Base-by-base conservation (phyloP, 768 basidiomycete genomes). In the Termitomyces sp. region DNA sequence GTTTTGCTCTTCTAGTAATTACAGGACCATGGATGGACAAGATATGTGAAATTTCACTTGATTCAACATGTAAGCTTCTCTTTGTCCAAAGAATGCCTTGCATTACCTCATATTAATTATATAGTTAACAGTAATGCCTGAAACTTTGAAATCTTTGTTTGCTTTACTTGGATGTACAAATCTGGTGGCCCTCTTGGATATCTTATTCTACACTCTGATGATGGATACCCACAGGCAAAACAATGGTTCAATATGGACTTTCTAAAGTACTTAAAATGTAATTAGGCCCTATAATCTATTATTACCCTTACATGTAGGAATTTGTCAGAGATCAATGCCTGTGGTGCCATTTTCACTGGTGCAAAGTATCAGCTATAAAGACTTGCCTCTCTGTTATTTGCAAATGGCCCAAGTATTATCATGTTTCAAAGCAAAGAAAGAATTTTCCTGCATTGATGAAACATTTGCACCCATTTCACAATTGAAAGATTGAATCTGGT, bases 131-230 rank as follows among this genome's bases (percentile, higher is more conserved):
- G 70, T 1, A 74, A 74, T 61, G 63, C 62, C 0, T 59, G 63
- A 2, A 61, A 66, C 10, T 73, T 58, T 52, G 72, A 75, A 54
- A 47, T 72, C 0, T 75, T 66, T 59, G 67, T 68, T 0, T 47
- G n/a, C n/a, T n/a, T n/a, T 72, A 2, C 57, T 74, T 3, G 69
- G 72, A 0, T 70, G 1, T 61, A 66, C 46, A 70, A 70, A 5
- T 71, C 65, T 3, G 72, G 68, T 0, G 63, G 69, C 27, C 72
- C 73, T n/a, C 41, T 74, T 0, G 71, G 68, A 8, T 72, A 62
- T 54, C 46, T 72, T 21, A 58, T 69, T 16, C 43, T 70, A 43
- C 55, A 62, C 27, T 61, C 64, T 0, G 17, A 14, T 37, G 14
- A 17, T 17, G 14, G 35, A 7, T 7, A 40, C 8, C 17, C n/a